These are phyloP conservation scores for Herpetospermum pedunculosum DNA, from an alignment of 306 rosid species.

Conservation along the genomic window DNA sequence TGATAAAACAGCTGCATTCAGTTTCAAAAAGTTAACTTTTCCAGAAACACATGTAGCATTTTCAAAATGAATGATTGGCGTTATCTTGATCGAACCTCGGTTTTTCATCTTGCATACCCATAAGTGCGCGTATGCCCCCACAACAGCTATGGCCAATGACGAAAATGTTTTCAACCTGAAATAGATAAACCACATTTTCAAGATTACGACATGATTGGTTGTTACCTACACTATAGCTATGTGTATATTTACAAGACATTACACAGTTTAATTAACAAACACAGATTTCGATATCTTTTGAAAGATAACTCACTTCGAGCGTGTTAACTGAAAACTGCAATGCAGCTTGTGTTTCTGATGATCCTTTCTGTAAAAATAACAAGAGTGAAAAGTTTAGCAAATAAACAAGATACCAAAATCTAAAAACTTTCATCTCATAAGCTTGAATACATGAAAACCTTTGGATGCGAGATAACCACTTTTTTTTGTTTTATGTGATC, in stretches of 20 bases:
- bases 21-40: background rate
- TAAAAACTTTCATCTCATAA: background rate
- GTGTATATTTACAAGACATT: background rate
- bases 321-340: constrained; percentile 77
- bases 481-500: background rate
- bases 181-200: background rate
- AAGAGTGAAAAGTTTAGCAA: background rate
- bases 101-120: constrained; percentile 80
- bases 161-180: constrained; percentile 72
- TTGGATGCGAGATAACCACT: background rate
- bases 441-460: background rate
- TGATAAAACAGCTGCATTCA: constrained; percentile 44
- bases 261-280: background rate
- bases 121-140: constrained; percentile 94
- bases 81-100: constrained; percentile 32
- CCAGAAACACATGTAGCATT: background rate
- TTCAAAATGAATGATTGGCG: background rate
- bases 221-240: background rate
- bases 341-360: constrained; percentile 90
- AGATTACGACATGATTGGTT: background rate
- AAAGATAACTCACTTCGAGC: constrained; percentile 46
- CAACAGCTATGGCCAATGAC: constrained; percentile 97
- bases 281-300: background rate
- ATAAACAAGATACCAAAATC: background rate
- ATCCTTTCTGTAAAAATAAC: constrained; percentile 51